These are phyloP conservation scores for Solanum corneliomulleri DNA, from an alignment of 257 asterid genomes.

Conservation along the genomic window DNA sequence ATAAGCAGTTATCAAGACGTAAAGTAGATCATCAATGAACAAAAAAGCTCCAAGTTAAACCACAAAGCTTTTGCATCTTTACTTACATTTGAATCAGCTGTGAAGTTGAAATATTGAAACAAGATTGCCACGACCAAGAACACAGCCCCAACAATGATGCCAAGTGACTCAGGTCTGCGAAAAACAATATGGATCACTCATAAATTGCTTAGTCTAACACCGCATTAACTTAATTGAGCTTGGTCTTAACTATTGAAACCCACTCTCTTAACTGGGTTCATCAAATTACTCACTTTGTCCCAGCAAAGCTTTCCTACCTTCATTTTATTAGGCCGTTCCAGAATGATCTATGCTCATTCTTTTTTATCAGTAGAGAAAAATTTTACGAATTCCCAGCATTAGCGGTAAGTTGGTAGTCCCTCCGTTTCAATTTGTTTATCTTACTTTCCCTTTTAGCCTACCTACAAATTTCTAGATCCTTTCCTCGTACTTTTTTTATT, in stretches of 20 bases:
- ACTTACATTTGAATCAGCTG: slow-evolving; percentile 64
- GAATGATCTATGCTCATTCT: background rate
- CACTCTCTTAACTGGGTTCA: background rate
- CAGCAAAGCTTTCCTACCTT: background rate
- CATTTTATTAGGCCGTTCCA: background rate
- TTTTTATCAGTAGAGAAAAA: background rate
- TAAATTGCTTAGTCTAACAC: background rate
- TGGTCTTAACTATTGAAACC: background rate
- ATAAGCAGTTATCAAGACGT: background rate
- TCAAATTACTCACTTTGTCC: background rate
- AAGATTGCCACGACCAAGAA: slow-evolving; percentile 72
- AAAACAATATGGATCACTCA: background rate
- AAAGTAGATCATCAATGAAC: background rate
- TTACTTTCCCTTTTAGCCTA: background rate
- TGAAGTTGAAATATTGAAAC: slow-evolving; percentile 57
- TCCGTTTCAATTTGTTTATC: background rate
- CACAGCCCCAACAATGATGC: slow-evolving; percentile 71
- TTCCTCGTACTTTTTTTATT: background rate
- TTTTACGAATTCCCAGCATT: background rate
- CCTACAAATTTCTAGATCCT: background rate
- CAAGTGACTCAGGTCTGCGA: slow-evolving; percentile 93
- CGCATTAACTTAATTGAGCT: background rate
- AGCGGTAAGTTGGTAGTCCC: background rate
- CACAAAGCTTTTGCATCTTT: background rate
- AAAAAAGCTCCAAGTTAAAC: background rate